Conservation (phyloP, 495 filamentous ascomycete species). For the Podospora pseudopauciseta region DNA sequence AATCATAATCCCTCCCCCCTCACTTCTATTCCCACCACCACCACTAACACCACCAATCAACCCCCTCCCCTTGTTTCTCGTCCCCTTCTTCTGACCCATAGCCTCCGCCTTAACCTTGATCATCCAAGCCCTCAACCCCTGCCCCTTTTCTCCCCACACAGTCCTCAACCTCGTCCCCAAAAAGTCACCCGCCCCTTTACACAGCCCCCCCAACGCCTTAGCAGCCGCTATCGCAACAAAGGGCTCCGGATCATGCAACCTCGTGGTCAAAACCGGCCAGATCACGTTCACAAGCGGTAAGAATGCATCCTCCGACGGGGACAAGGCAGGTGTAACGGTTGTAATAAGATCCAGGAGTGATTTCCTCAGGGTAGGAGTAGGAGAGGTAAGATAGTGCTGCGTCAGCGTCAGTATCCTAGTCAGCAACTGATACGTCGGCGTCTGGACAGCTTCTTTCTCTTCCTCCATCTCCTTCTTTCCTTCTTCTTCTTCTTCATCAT, state of each 20-base stretch:
- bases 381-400: conserved; percentile 82
- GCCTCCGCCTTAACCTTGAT: conserved; percentile 32
- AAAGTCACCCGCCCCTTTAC: conserved; percentile 72
- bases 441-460: conserved; percentile 2
- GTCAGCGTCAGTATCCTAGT: conserved; percentile 64
- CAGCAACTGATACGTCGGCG: conserved; percentile 59
- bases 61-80: conserved; percentile 25
- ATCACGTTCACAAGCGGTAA: conserved; percentile 84
- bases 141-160: conserved; percentile 53
- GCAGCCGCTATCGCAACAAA: conserved; percentile 70
- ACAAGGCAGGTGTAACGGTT: conserved; percentile 63
- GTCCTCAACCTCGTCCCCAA: conserved; percentile 64
- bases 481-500: conserved; percentile 27
- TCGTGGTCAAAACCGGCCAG: conserved; percentile 72
- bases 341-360: conserved; percentile 71
- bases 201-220: conserved; percentile 60
- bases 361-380: conserved; percentile 71
- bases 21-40: not conserved
- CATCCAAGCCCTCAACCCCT: conserved; percentile 45
- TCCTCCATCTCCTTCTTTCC: conserved; percentile 40
- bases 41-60: conserved; percentile 8
- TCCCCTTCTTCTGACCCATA: conserved; percentile 23
- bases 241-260: conserved; percentile 70
- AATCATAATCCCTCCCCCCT: conserved; percentile 26
- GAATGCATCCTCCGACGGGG: conserved; percentile 72